Evolutionary conservation across 116 monocot species (phyloP).

Genomic region (Papilionanthe hybrid): DNA sequence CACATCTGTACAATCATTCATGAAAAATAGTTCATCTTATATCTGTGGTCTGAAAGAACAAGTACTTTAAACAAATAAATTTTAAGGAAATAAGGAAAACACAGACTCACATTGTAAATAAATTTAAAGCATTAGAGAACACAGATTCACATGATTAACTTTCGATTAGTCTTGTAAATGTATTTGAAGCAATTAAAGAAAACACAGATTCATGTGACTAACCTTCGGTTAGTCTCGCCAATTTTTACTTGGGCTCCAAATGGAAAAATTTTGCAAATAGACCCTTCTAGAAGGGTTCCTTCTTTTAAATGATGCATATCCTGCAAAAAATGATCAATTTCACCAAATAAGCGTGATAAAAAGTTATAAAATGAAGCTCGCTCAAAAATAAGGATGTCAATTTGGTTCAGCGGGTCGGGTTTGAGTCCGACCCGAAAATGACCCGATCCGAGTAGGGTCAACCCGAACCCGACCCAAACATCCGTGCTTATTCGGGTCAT

Average conservation of each 20-base stretch:
- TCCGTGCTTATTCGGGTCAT: no score
- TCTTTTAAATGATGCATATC: conserved; percentile 69
- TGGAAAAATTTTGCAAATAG: conserved; percentile 67
- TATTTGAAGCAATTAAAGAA: not conserved
- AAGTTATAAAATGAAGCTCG: not conserved
- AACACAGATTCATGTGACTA: not conserved
- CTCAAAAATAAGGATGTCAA: not conserved
- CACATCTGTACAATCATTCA: not conserved
- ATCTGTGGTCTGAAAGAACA: not conserved
- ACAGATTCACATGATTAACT: no score
- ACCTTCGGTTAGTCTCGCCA: conserved; percentile 85
- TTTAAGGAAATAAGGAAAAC: not conserved
- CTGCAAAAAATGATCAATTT: conserved; percentile 26
- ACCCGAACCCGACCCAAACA: no score
- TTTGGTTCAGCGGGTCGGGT: no score
- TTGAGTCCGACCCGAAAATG: no score
- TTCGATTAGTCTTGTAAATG: not conserved
- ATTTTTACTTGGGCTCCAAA: conserved; percentile 92
- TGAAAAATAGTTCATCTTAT: not conserved
- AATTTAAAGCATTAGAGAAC: not conserved
- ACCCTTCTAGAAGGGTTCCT: conserved; percentile 90
- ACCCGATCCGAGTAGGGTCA: no score
- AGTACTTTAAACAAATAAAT: not conserved
- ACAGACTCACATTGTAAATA: not conserved
- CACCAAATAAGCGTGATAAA: not conserved